Evolutionary conservation across 2,329 filamentous ascomycete species (phyloP).

Genomic region (Cladosporium austrohemisphaericum): DNA sequence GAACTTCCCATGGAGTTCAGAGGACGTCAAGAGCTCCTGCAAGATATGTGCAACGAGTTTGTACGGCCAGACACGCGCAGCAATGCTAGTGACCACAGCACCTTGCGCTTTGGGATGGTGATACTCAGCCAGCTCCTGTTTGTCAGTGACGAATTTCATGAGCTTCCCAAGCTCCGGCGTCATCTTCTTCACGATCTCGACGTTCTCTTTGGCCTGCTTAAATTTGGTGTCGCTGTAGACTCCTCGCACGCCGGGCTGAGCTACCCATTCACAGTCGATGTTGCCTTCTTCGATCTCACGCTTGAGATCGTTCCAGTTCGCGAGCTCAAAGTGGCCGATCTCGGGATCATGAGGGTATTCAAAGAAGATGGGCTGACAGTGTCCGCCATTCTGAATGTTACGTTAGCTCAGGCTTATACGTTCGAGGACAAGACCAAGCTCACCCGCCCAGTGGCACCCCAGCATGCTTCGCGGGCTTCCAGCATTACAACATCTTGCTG

Average conservation of each 20-base stretch:
- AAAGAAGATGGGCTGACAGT: conserved; percentile 72
- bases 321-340: conserved; percentile 68
- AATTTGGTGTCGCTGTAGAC: conserved; percentile 58
- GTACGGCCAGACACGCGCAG: conserved; percentile 76
- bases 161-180: conserved; percentile 55
- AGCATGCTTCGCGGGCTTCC: conserved; percentile 75
- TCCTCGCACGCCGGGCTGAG: conserved; percentile 60
- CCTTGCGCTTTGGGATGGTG: conserved; percentile 55
- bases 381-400: conserved; percentile 46
- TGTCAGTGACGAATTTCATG: conserved; percentile 39
- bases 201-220: conserved; percentile 47
- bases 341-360: conserved; percentile 48
- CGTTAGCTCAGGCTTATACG: not conserved
- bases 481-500: conserved; percentile 63
- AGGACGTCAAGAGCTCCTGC: conserved; percentile 51
- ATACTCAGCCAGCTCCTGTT: conserved; percentile 48
- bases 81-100: conserved; percentile 61
- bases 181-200: conserved; percentile 48
- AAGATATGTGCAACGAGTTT: conserved; percentile 74
- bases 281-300: conserved; percentile 53
- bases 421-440: conserved; percentile 35
- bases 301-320: conserved; percentile 60
- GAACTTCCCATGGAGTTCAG: conserved; percentile 41
- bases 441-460: conserved; percentile 77
- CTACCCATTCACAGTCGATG: conserved; percentile 68